A percentile compares a stretch with the other conserved stretches of the same genome.
Evolutionary conservation across 352 stramenopile genomes (phyloP).

Genomic region (Bremia lactucae): DNA sequence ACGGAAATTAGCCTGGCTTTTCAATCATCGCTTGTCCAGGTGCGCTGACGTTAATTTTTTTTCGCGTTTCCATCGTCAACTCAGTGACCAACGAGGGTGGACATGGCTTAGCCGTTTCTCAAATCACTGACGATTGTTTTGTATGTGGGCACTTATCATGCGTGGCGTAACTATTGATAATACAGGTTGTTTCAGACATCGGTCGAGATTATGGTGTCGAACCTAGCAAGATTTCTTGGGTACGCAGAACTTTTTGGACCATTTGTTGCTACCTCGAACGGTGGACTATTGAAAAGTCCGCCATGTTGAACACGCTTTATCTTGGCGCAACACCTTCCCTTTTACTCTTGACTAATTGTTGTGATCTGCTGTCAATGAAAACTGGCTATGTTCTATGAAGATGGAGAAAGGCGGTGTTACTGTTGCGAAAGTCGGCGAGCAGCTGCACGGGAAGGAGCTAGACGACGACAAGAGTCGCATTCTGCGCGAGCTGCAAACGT

Average conservation of each 20-base stretch:
- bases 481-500: constrained; percentile 22
- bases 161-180: constrained; percentile 4
- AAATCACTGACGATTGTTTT: constrained; percentile 25
- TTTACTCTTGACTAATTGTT: constrained; percentile 18
- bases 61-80: not conserved
- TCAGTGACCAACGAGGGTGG: not conserved
- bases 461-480: constrained; percentile 17
- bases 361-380: constrained; percentile 27
- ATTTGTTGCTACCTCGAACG: constrained; percentile 11
- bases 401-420: constrained; percentile 33
- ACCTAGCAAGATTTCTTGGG: constrained; percentile 17
- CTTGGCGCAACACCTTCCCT: constrained; percentile 4
- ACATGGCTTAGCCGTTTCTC: not conserved
- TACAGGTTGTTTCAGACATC: constrained; percentile 30
- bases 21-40: constrained; percentile 26
- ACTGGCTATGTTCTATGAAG: constrained; percentile 36
- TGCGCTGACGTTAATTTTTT: constrained; percentile 6
- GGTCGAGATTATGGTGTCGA: constrained; percentile 27
- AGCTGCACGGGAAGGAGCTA: constrained; percentile 21
- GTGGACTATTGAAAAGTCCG: constrained; percentile 24
- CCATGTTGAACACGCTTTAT: constrained; percentile 19
- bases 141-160: constrained; percentile 10
- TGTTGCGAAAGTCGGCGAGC: constrained; percentile 17
- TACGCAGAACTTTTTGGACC: constrained; percentile 22
- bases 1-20: constrained; percentile 28